Evolutionary conservation across 2,329 filamentous ascomycete species (phyloP), one percentile per base, ranked within the genome.

Genomic region (Fusarium napiforme): DNA sequence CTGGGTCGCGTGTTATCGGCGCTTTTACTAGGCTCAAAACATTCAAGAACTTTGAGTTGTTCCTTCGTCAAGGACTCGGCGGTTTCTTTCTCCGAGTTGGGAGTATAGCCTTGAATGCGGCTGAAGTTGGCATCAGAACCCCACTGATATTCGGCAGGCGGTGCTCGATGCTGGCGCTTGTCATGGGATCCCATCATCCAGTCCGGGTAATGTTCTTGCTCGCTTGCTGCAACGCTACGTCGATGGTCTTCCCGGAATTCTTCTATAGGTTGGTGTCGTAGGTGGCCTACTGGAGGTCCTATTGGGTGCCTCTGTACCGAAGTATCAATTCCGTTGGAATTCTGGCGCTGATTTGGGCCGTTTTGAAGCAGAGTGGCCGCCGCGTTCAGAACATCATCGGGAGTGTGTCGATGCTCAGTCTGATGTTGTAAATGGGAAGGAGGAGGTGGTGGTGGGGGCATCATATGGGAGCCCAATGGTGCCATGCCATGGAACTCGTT

Each of bases 51-150:
- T 18, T 87, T 85, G 21, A 92, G 81, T 47, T 90, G 85, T 39
- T 86, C 84, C 67, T 87, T 85, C 42, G 88, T 86, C 37, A 91
- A 81, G 18, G 87, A 85, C 66, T 91, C 89, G 37, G 85, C 84
- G 6, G 89, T 89, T 42, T 91, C 90, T 73, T 88, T 86, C 66
- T 86, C 82, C 11, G 87, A 84, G 15, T 85, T 84, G 2, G 90
- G 87, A 11, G 88, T 82, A 75, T 91, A 94, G n/a, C 85, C 87
- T 74, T 89, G 88, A 10, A 85, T 79, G 28, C 82, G 81, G 69
- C 83, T 86, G 78, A 94, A 94, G 64, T 85, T 89, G n/a, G 86
- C 80, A 79, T 94, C 92, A 2, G 92, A 92, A 15, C 92, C 92
- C 88, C 90, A 93, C 69, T 89, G 88, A 49, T 92, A 84, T 59